Evolutionary conservation across 1,139 yeast genomes (phyloP), one percentile per base, ranked within the genome.

Genomic region (Geotrichum phurueaensis): DNA sequence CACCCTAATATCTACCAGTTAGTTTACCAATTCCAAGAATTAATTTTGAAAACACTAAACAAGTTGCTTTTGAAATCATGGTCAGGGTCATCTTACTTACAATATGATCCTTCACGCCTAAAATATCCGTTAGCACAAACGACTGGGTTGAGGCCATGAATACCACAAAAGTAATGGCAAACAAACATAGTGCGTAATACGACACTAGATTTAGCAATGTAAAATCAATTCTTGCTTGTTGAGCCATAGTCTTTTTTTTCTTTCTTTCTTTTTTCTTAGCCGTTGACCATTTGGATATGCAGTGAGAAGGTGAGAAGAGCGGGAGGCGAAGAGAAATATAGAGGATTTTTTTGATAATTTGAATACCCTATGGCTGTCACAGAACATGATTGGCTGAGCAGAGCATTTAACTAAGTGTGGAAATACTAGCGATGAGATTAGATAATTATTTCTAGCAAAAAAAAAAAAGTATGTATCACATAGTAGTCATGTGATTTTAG

Each of bases 141-240:
- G 91, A 84, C 73, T 86, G 91, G 0, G 89, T 82, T 5, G 89
- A 80, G 43, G 85, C 78, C 57, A 86, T 71, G 68, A 86, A 86
- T n/a, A 86, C 90, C 53, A 84, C 83, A 58, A 84, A 76, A 2
- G 89, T 77, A 39, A 86, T 81, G 54, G 84, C 78, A 43, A 80
- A 78, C 67, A 84, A 83, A 59, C 82, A 78, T 54, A 73, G 67
- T 53, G 59, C 58, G 49, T 73, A 66, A 57, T 73, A 74, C 10
- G 70, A 65, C 29, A 62, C 60, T 29, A 69, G 56, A 56, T 70
- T 69, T 51, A 59, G 18, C n/a, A 62, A 51, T 31, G 62, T 39
- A 51, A 50, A 62, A 20, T 59, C 60, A 18, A 61, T 47, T 36
- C 49, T 51, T 27, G 57, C 53, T 57, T 39, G 47, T 39, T 31